phyloP scores from a whole-genome alignment of 345 rosid genomes.

The Eucalyptus grandis region DNA sequence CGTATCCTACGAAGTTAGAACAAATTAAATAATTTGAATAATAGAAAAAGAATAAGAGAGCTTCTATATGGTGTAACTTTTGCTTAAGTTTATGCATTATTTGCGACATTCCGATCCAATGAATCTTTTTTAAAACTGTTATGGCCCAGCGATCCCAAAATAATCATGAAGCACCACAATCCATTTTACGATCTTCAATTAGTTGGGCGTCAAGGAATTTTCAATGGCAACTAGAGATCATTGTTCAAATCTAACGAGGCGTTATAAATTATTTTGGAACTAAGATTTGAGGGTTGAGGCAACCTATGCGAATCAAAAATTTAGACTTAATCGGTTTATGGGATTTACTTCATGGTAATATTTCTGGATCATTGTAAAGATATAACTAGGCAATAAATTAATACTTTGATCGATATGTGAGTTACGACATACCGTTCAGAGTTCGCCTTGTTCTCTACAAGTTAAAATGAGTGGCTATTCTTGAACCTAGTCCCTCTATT shows the following conservation, averaged over 20 bases:
- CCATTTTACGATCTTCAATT: not conserved
- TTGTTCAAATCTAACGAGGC: not conserved
- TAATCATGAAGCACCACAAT: not conserved
- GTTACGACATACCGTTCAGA: not conserved
- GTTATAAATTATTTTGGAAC: not conserved
- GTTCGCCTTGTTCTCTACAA: not conserved
- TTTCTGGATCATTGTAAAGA: not conserved
- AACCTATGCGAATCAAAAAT: rapidly evolving
- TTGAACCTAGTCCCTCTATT: not conserved
- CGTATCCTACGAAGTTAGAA: not conserved
- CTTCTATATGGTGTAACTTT: not conserved
- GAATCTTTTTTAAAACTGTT: not conserved
- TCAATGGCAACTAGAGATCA: not conserved
- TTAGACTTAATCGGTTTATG: not conserved
- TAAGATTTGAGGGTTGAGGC: not conserved
- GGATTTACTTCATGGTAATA: not conserved
- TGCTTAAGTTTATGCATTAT: not conserved
- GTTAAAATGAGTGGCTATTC: not conserved
- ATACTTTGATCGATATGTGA: not conserved
- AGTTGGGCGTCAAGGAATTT: not conserved
- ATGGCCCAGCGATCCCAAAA: not conserved
- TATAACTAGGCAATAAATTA: not conserved
- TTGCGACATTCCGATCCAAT: not conserved
- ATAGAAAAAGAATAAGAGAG: not conserved
- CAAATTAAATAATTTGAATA: not conserved